Base-by-base conservation (phyloP, 257 asterid species). In the Lycium ferocissimum region DNA sequence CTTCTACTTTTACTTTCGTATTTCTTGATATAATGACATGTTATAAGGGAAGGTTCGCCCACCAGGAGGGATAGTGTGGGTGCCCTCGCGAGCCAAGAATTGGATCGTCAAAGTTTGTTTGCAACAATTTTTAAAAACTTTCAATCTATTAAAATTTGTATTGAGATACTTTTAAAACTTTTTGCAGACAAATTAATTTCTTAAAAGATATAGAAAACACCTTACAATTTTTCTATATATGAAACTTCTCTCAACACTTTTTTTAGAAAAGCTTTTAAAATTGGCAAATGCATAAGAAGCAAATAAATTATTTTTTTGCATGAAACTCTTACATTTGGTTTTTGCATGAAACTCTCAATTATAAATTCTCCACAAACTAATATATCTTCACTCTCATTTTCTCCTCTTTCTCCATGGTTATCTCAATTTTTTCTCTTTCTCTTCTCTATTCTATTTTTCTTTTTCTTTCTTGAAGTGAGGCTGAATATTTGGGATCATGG, bases 401-500 rank as follows among this genome's bases (percentile, higher is more conserved):
- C 43, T 38, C 43, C 43, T 38, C 26, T 18, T 38, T 38, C 43
- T 38, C 54, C 9, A 8, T 49, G 7, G 54, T 8, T 49, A 49
- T 49, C 37, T 6, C 67, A 35, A 62, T 62, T 20, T 62, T 20
- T 33, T 20, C 70, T 38, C 43, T 38, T 38, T 8, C 2, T 62
- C 5, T n/a, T 62, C 5, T 62, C 38, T 61, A 1, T 22, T 61
- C 1, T 61, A 18, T 3, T 15, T 62, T 22, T 1, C 22, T 38
- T 33, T 51, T 51, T 7, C 6, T 7, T 33, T 54, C 22, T 18
- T 80, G 71, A 37, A 80, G 71, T 59, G 72, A 59, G n/a, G 66
- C 38, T 38, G 57, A 10, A 17, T 62, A 20, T 51, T 62, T 62
- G 38, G 70, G 38, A 43, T 81, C 84, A 61, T 62, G 76, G 76